Evolutionary conservation across 2,329 filamentous ascomycete species (phyloP), one percentile per base, ranked within the genome.

Genomic region (Arthrobotrys pseudoclavata): DNA sequence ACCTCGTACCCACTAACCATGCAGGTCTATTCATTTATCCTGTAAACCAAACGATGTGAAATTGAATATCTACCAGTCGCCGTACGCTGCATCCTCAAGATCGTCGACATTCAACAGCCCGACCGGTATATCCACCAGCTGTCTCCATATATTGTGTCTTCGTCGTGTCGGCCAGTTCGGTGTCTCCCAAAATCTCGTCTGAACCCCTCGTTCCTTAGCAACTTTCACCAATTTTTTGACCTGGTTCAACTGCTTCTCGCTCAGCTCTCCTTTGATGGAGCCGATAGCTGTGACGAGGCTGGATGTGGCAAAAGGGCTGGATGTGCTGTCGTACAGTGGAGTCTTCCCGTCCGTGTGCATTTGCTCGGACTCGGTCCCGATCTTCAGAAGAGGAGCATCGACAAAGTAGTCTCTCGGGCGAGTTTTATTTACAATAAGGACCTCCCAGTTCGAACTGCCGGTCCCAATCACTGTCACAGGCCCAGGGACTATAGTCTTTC

Each of bases 391-490:
- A 0, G 90, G 90, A 0, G 90, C 90, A 80, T 92, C 91, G 81
- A 89, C 90, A 83, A 91, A 91, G 68, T 89, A 84, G 82, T 91
- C 89, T 37, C 89, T 85, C 76, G 88, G 86, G 31, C 89, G 85
- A 78, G 88, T 86, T 0, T 86, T 88, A 4, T 83, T 80, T 80
- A 29, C 50, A 2, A 86, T 83, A 9, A 91, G 81, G 7, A 87
- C 81, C 68, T 88, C 85, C 50, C 53, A 80, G 91, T 90, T 0
- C 87, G 88, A 0, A 88, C 87, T 79, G 12, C 91, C 91, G 0
- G 90, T 92, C 0, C 87, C 90, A 1, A 93, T 89, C 1, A 93
- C 87, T 0, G 91, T 93, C 40, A 93, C 83, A 0, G 89, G 88
- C 0, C 90, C 80, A 7, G 47, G 71, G 37, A 75, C 78, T 40